Percentiles rank a stretch among this genome's conserved stretches.
These are phyloP conservation scores for Carallia pectinifolia DNA, from an alignment of 345 rosid genomes.

Conservation along the genomic window DNA sequence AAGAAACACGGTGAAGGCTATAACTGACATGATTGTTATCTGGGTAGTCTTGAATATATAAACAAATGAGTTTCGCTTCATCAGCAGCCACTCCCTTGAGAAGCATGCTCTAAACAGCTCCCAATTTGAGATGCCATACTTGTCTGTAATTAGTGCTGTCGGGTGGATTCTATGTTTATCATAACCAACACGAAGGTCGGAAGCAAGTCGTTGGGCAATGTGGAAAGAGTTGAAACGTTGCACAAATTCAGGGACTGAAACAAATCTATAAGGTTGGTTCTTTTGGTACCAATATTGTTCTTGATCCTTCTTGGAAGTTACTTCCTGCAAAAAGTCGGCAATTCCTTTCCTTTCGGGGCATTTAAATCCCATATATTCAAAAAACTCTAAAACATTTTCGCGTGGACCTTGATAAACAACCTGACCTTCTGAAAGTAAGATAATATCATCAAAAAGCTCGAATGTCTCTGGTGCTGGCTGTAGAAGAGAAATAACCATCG, in stretches of 20 bases:
- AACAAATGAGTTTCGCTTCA: constrained; percentile 38
- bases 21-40: constrained; percentile 40
- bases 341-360: constrained; percentile 54
- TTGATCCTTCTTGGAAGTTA: constrained; percentile 50
- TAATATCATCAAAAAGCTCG: constrained; percentile 44
- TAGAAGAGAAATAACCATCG: constrained; percentile 46
- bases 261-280: constrained; percentile 32
- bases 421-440: constrained; percentile 47
- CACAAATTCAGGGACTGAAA: constrained; percentile 37
- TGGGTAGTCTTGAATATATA: constrained; percentile 47
- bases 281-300: constrained; percentile 46
- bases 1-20: constrained; percentile 40
- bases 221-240: constrained; percentile 35
- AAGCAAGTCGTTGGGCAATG: constrained; percentile 30
- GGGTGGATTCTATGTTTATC: constrained; percentile 34
- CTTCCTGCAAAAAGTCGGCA: constrained; percentile 52
- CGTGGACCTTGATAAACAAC: constrained; percentile 51
- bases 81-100: constrained; percentile 42
- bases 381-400: constrained; percentile 35
- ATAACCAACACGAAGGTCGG: constrained; percentile 29
- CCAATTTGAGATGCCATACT: constrained; percentile 45
- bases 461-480: constrained; percentile 57
- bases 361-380: constrained; percentile 43
- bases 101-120: constrained; percentile 51
- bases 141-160: constrained; percentile 37